These are phyloP conservation scores for Coemansia sp. DNA, from an alignment of 192 early-diverging fungal genomes.

Conservation along the genomic window DNA sequence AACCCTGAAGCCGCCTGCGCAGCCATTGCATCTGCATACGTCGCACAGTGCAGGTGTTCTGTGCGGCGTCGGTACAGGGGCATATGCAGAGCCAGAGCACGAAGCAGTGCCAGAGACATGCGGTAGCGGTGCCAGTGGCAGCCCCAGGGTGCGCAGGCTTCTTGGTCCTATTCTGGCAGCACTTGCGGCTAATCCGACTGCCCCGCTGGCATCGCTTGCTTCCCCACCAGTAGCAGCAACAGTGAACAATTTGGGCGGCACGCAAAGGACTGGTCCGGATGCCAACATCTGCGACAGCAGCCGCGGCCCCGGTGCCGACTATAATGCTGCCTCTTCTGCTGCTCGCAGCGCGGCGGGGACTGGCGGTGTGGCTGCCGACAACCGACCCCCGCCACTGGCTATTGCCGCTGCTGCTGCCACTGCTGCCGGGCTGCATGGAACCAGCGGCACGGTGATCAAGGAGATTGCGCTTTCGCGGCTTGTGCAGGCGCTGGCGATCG, in stretches of 20 bases:
- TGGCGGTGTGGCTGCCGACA: not conserved
- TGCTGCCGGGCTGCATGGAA: not conserved
- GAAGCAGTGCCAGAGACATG: not conserved
- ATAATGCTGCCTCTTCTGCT: not conserved
- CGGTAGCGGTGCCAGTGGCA: not conserved
- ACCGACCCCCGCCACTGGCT: not conserved
- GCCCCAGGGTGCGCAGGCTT: constrained; percentile 15
- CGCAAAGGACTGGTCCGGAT: no score
- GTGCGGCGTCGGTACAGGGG: not conserved
- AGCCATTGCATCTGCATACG: constrained; percentile 9
- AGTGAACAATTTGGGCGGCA: no score
- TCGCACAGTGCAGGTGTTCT: constrained; percentile 23
- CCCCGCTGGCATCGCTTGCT: not conserved
- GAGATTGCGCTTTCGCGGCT: constrained; percentile 41
- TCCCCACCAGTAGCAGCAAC: not conserved
- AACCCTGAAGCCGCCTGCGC: not conserved
- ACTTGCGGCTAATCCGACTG: constrained; percentile 12
- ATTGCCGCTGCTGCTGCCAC: not conserved
- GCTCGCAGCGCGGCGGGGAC: not conserved
- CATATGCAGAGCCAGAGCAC: not conserved
- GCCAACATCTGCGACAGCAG: no score
- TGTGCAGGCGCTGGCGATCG: constrained; percentile 45
- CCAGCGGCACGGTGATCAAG: constrained; percentile 13
- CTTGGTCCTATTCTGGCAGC: constrained; percentile 26
- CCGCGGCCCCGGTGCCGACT: no score